Evolutionary conservation across 495 filamentous ascomycete genomes (phyloP).

Genomic region (Aspergillus incahuasiensis): DNA sequence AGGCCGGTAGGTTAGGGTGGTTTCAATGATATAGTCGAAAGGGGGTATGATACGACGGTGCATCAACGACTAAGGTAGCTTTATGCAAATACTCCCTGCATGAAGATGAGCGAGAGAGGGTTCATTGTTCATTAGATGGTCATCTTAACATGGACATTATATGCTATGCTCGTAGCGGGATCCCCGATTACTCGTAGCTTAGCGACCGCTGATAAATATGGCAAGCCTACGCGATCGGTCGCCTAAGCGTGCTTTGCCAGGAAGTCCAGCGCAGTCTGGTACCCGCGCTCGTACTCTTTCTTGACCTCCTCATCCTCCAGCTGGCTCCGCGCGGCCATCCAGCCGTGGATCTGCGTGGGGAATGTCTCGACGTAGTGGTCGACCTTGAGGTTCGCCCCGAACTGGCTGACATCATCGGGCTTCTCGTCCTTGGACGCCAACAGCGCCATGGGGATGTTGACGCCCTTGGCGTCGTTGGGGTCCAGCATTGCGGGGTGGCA

Average conservation of each 20-base stretch:
- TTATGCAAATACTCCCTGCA: too few relatives aligned
- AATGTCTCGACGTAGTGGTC: constrained; percentile 76
- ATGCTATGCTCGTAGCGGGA: not conserved
- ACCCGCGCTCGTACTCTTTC: constrained; percentile 75
- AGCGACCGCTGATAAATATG: too few relatives aligned
- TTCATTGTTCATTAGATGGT: too few relatives aligned
- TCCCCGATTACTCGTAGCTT: too few relatives aligned
- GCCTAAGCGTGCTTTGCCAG: constrained; percentile 67
- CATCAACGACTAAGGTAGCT: too few relatives aligned
- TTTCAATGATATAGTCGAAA: too few relatives aligned
- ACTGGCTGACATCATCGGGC: constrained; percentile 63
- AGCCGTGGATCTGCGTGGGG: constrained; percentile 78
- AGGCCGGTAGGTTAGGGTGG: too few relatives aligned
- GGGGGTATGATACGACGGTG: too few relatives aligned
- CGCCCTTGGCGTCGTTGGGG: constrained; percentile 59
- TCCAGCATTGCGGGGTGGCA: constrained; percentile 88
- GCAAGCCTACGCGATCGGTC: not conserved
- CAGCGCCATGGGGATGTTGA: constrained; percentile 60
- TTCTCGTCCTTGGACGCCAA: constrained; percentile 67
- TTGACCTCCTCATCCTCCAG: constrained; percentile 62
- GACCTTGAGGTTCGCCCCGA: constrained; percentile 58
- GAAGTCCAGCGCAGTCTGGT: constrained; percentile 68
- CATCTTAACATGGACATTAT: too few relatives aligned
- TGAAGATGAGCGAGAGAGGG: too few relatives aligned
- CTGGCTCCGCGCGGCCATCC: constrained; percentile 78